These are phyloP conservation scores for Earliella scabrosa DNA, from an alignment of 1,284 basidiomycete species.

Conservation along the genomic window DNA sequence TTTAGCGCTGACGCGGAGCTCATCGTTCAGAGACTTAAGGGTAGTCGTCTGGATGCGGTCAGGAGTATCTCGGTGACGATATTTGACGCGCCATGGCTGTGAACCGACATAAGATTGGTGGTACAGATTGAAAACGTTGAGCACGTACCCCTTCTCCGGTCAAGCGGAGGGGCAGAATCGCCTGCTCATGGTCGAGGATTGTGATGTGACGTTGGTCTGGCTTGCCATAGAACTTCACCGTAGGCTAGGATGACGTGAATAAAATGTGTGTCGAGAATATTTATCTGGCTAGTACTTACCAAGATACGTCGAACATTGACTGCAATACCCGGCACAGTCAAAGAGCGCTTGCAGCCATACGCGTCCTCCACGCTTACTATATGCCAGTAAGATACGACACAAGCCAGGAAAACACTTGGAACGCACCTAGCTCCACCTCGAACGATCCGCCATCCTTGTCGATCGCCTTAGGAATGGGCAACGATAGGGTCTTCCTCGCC, in stretches of 20 bases:
- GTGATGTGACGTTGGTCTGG: slow-evolving; percentile 58
- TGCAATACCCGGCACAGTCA: slow-evolving; percentile 81
- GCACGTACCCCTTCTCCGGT: slow-evolving; percentile 83
- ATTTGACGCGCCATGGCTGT: slow-evolving; percentile 87
- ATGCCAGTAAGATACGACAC: neutral
- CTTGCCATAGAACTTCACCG: slow-evolving; percentile 82
- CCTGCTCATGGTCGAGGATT: slow-evolving; percentile 79
- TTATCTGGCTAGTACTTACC: slow-evolving; percentile 44
- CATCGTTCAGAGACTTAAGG: slow-evolving; percentile 70
- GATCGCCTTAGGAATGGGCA: slow-evolving; percentile 71
- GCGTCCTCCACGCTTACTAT: slow-evolving; percentile 86
- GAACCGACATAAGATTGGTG: too few species aligned
- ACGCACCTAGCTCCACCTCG: slow-evolving; percentile 77
- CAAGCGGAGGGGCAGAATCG: slow-evolving; percentile 77
- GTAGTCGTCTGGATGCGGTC: slow-evolving; percentile 48
- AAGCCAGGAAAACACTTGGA: neutral
- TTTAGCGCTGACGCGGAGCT: slow-evolving; percentile 68
- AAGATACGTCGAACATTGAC: slow-evolving; percentile 88
- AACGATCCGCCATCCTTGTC: slow-evolving; percentile 78
- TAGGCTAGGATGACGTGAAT: slow-evolving; percentile 58
- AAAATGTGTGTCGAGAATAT: neutral
- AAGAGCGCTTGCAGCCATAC: slow-evolving; percentile 82
- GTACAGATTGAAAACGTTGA: too few species aligned
- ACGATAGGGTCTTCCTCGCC: slow-evolving; percentile 58
- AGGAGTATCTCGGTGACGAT: slow-evolving; percentile 60